Evolutionary conservation across 2,329 filamentous ascomycete genomes (phyloP).

Genomic region (Cyanodermella asteris): DNA sequence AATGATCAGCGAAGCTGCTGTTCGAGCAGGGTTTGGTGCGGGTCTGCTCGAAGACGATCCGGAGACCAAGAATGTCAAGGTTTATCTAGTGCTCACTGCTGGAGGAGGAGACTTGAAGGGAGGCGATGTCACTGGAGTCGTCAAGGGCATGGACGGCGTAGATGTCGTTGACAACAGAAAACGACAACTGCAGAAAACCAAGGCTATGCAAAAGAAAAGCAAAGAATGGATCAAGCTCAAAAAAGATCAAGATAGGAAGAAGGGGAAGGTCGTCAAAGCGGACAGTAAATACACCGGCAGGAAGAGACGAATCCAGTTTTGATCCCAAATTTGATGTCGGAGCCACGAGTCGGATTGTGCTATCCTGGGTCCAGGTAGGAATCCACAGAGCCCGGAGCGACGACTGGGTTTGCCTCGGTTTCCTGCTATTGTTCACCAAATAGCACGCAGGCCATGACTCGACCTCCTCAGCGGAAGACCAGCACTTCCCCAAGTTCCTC

Average conservation of each 20-base stretch:
- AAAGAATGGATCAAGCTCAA: conserved; percentile 70
- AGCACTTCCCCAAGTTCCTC: too few relatives aligned
- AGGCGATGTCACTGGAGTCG: conserved; percentile 71
- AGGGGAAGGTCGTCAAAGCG: conserved; percentile 83
- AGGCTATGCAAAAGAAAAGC: conserved; percentile 33
- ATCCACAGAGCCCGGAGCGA: too few relatives aligned
- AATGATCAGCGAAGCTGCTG: conserved; percentile 80
- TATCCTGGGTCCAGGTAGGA: too few relatives aligned
- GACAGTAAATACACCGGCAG: conserved; percentile 86
- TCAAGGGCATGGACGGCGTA: conserved; percentile 72
- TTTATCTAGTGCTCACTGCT: conserved; percentile 88
- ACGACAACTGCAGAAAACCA: conserved; percentile 20
- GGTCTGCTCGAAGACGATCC: conserved; percentile 89
- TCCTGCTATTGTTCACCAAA: too few relatives aligned
- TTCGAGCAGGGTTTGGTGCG: conserved; percentile 86
- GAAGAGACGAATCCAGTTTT: conserved; percentile 35
- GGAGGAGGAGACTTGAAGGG: conserved; percentile 41
- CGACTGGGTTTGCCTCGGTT: too few relatives aligned
- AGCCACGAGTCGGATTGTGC: too few relatives aligned
- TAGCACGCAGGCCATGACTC: too few relatives aligned
- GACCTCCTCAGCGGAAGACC: too few relatives aligned
- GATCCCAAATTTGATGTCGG: too few relatives aligned
- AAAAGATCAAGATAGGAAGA: conserved; percentile 82
- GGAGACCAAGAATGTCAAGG: conserved; percentile 86
- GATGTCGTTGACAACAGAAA: conserved; percentile 53